Conservation (phyloP, 2,329 filamentous ascomycete genomes). For the Aurifilum marmelostoma region DNA sequence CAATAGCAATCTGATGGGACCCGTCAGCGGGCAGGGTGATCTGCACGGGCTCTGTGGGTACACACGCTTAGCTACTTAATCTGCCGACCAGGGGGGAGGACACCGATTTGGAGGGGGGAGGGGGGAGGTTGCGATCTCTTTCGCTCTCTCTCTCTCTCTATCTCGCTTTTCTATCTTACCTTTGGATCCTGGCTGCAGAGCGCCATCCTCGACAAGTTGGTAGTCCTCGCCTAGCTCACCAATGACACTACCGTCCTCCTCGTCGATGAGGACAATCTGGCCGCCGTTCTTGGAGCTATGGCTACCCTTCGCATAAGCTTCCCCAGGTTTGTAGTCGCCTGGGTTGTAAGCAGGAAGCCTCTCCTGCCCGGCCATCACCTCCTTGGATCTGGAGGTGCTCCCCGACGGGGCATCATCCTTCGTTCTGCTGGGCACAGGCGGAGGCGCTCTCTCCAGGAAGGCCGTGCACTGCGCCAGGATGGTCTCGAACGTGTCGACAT, state of each 20-base stretch:
- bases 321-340: constrained; percentile 75
- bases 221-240: constrained; percentile 87
- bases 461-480: constrained; percentile 97
- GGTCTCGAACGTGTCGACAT: constrained; percentile 95
- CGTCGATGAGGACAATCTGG: constrained; percentile 89
- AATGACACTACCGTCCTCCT: constrained; percentile 94
- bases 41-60: constrained; percentile 70
- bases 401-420: constrained; percentile 25
- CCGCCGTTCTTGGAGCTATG: constrained; percentile 63
- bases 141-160: too few species aligned
- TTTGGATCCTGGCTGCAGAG: constrained; percentile 85
- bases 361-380: constrained; percentile 47
- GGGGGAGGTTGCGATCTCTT: too few species aligned
- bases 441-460: constrained; percentile 82
- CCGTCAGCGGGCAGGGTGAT: constrained; percentile 73
- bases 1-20: constrained; percentile 65
- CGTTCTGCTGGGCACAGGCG: constrained; percentile 49
- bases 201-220: constrained; percentile 75
- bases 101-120: too few species aligned
- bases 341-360: constrained; percentile 75
- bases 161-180: constrained; percentile 55
- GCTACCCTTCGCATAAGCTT: constrained; percentile 72
- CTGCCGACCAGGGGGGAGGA: neutral
- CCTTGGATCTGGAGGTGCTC: constrained; percentile 40
- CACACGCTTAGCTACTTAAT: constrained; percentile 23